Conservation (phyloP, 805 yeast genomes). For the Komagataella ulmi region DNA sequence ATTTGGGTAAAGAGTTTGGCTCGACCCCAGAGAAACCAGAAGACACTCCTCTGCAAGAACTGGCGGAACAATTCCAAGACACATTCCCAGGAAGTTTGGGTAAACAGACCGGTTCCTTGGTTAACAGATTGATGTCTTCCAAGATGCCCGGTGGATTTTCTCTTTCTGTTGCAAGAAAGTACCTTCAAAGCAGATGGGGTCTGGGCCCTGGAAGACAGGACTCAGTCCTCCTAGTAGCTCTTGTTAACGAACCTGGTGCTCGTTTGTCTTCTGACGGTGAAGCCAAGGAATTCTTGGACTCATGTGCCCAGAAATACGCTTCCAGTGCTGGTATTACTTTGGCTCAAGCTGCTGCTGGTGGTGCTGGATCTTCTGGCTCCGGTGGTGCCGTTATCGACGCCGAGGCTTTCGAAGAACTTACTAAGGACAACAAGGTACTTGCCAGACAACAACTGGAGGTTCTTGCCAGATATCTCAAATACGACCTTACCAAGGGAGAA, state of each 20-base stretch:
- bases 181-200: slow-evolving; percentile 88
- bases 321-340: slow-evolving; percentile 68
- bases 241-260: slow-evolving; percentile 81
- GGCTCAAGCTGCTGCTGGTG: slow-evolving; percentile 47
- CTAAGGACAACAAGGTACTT: slow-evolving; percentile 54
- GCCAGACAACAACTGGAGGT: slow-evolving; percentile 83
- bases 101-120: slow-evolving; percentile 79
- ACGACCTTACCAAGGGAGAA: slow-evolving; percentile 86
- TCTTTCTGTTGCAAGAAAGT: slow-evolving; percentile 81
- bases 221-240: slow-evolving; percentile 67
- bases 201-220: slow-evolving; percentile 92
- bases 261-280: slow-evolving; percentile 82
- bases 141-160: slow-evolving; percentile 99
- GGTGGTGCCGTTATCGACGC: slow-evolving; percentile 89
- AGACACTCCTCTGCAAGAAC: slow-evolving; percentile 90
- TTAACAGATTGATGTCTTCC: slow-evolving; percentile 85
- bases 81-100: slow-evolving; percentile 82
- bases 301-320: slow-evolving; percentile 76
- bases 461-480: slow-evolving; percentile 86
- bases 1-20: slow-evolving; percentile 96
- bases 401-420: slow-evolving; percentile 82
- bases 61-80: slow-evolving; percentile 92
- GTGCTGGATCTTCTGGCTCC: slow-evolving; percentile 36
- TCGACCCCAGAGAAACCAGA: slow-evolving; percentile 98
- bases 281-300: slow-evolving; percentile 82